Conservation (phyloP, 306 rosid genomes). For the Sesbania bispinosa region DNA sequence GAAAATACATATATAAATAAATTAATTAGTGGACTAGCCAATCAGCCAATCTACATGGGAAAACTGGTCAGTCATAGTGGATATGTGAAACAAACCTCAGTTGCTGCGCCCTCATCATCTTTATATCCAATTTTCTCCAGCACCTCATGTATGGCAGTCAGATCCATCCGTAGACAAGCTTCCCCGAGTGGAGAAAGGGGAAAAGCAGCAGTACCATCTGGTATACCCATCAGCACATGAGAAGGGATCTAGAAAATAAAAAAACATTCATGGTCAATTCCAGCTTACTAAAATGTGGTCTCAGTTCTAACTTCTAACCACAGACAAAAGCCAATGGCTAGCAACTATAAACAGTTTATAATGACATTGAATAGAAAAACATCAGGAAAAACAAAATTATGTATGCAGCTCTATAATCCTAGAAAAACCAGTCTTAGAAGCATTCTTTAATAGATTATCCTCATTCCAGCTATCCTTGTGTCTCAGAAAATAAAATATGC, state of each 20-base stretch:
- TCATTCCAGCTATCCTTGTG: background rate
- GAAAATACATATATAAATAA: no score
- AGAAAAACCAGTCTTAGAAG: conserved; percentile 1
- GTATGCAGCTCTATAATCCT: background rate
- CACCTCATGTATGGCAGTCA: conserved; percentile 85
- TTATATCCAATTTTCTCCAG: conserved; percentile 80
- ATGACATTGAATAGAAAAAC: background rate
- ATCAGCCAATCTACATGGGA: background rate
- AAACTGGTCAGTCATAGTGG: conserved; percentile 7
- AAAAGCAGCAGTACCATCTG: conserved; percentile 53
- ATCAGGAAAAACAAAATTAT: background rate
- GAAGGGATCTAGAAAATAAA: conserved; percentile 74
- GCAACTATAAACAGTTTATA: background rate
- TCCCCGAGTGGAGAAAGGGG: conserved; percentile 78
- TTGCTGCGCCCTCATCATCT: conserved; percentile 93
- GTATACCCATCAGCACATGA: conserved; percentile 81
- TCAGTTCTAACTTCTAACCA: conserved; percentile 5
- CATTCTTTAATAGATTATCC: background rate
- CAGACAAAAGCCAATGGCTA: conserved; percentile 1
- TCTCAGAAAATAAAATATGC: no score
- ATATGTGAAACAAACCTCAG: conserved; percentile 65
- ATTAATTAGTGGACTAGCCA: background rate
- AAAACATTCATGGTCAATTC: conserved; percentile 24
- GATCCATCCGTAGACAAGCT: conserved; percentile 80
- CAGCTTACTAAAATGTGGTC: conserved; percentile 21